Percentiles rank a stretch among this genome's conserved stretches.
Conservation (phyloP, 768 basidiomycete species). For the Amanita polypyramis region DNA sequence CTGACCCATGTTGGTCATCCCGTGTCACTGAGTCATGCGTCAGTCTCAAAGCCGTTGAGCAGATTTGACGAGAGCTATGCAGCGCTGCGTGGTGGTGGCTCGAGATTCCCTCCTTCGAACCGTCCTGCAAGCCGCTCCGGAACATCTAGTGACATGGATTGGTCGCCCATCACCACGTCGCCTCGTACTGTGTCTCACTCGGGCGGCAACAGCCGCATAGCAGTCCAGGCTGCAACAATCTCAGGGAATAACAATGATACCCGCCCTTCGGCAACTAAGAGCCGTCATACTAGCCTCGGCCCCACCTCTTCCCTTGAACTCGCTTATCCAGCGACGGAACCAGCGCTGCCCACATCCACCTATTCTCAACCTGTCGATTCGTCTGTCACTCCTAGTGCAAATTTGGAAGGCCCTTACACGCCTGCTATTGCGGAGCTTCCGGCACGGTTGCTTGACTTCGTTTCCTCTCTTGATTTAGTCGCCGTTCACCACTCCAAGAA, state of each 20-base stretch:
- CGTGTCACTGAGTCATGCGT: not conserved
- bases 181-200: too few species aligned
- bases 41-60: not conserved
- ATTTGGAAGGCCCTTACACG: not conserved
- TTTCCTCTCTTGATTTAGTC: not conserved
- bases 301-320: not conserved
- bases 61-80: not conserved
- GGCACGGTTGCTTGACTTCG: not conserved
- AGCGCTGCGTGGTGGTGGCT: not conserved
- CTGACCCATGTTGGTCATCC: not conserved
- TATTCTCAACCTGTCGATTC: not conserved
- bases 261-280: not conserved
- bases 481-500: not conserved
- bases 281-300: not conserved
- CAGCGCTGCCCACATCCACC: not conserved
- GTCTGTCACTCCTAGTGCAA: not conserved
- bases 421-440: not conserved
- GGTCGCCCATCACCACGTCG: not conserved
- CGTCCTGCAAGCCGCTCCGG: not conserved
- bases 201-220: too few species aligned
- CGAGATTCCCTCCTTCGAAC: not conserved
- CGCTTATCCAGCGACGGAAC: not conserved
- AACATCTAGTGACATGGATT: slow-evolving; percentile 1
- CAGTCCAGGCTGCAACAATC: too few species aligned
- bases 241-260: not conserved